Evolutionary conservation across 73 alveolate genomes (phyloP).

Genomic region (Halteria grandinella): DNA sequence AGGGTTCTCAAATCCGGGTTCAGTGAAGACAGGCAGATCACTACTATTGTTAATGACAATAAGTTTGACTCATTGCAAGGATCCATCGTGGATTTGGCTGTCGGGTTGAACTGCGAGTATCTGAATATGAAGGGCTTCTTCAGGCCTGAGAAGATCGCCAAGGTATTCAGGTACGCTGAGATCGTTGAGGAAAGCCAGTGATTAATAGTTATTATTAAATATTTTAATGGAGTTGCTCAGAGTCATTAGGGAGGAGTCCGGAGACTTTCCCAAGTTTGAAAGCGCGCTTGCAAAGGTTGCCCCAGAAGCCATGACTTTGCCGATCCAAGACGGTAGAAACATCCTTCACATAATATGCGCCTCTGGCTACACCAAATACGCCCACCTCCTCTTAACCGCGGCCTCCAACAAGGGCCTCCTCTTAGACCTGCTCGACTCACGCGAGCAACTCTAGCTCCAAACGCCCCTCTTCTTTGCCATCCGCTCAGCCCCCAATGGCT

Average conservation of each 20-base stretch:
- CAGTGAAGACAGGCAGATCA: conserved; percentile 35
- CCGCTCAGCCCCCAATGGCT: conserved; percentile 47
- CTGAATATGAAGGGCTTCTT: conserved; percentile 49
- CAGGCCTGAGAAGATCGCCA: conserved; percentile 56
- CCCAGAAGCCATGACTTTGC: background rate
- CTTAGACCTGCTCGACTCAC: conserved; percentile 8
- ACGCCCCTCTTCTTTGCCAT: conserved; percentile 40
- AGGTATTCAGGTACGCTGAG: conserved; percentile 44
- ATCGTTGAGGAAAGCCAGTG: conserved; percentile 2
- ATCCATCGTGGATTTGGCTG: conserved; percentile 53
- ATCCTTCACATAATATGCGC: conserved; percentile 32
- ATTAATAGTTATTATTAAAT: background rate
- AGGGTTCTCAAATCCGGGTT: background rate
- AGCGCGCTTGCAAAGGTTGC: conserved; percentile 30
- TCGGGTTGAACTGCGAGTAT: conserved; percentile 49
- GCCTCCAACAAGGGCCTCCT: conserved; percentile 6
- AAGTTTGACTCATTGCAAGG: conserved; percentile 29
- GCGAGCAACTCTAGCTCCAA: conserved; percentile 6
- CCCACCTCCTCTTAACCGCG: conserved; percentile 12
- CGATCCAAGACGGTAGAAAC: conserved; percentile 34
- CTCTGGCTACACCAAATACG: conserved; percentile 42
- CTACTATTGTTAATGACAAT: conserved; percentile 35
- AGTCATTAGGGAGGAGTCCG: conserved; percentile 40
- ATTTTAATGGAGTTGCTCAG: conserved; percentile 43
- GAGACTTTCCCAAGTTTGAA: conserved; percentile 47